phyloP scores from a whole-genome alignment of 2,329 filamentous ascomycete genomes.

The Aspergillus caelatus region DNA sequence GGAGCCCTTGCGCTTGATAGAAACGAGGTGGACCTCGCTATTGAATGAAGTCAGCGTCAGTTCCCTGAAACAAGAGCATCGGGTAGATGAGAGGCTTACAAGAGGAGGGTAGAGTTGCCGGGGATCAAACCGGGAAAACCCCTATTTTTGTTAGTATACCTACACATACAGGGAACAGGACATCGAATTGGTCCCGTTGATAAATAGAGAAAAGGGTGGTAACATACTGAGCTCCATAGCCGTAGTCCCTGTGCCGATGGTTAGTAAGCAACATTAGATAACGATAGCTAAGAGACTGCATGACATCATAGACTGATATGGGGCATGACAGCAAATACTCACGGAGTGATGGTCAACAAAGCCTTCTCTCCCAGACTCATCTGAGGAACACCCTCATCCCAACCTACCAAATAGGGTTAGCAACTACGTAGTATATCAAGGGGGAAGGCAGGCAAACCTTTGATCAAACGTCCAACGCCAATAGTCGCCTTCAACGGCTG shows the following conservation, averaged over 20 bases:
- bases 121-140: slow-evolving; percentile 81
- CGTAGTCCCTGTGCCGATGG: slow-evolving; percentile 36
- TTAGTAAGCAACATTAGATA: background rate
- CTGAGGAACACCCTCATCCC: slow-evolving; percentile 79
- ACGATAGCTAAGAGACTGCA: no score
- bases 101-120: slow-evolving; percentile 73
- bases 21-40: slow-evolving; percentile 37
- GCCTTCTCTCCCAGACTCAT: slow-evolving; percentile 94
- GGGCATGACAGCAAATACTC: no score
- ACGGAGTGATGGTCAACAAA: slow-evolving; percentile 71
- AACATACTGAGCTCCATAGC: slow-evolving; percentile 45
- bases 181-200: background rate
- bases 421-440: background rate
- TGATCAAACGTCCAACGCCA: slow-evolving; percentile 82
- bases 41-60: slow-evolving; percentile 49
- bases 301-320: background rate
- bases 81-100: slow-evolving; percentile 61
- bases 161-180: background rate
- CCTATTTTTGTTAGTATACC: slow-evolving; percentile 45
- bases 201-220: background rate
- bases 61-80: background rate
- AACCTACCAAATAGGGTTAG: slow-evolving; percentile 51
- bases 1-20: background rate
- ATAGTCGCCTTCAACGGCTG: slow-evolving; percentile 73
- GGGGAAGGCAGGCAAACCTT: slow-evolving; percentile 59